Evolutionary conservation across 352 stramenopile species (phyloP).

Genomic region (Pythium apleroticum): DNA sequence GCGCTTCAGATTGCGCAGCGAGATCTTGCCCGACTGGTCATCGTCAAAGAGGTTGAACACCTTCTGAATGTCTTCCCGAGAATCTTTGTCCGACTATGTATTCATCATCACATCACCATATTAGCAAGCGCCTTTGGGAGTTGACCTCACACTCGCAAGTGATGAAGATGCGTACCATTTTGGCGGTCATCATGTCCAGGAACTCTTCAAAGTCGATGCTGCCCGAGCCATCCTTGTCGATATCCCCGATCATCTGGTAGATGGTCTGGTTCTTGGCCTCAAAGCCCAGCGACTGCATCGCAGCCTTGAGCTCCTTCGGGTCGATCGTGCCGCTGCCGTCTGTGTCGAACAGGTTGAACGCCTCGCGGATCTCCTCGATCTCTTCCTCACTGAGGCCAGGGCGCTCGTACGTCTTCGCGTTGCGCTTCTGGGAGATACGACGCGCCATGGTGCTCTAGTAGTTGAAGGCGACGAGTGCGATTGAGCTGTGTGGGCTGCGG

Average conservation of each 20-base stretch:
- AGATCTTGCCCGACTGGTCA: constrained; percentile 97
- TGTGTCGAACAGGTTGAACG: constrained; percentile 97
- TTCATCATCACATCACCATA: constrained; percentile 2
- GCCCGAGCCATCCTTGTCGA: constrained; percentile 95
- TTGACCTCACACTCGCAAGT: no score
- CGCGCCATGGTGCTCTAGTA: constrained; percentile 40
- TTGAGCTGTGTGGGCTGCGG: not conserved
- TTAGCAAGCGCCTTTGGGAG: no score
- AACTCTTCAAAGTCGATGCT: constrained; percentile 98
- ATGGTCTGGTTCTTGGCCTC: constrained; percentile 98
- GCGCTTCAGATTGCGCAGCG: constrained; percentile 96
- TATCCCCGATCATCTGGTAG: constrained; percentile 97
- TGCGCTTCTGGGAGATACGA: constrained; percentile 79
- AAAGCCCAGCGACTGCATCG: constrained; percentile 96
- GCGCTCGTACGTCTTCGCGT: constrained; percentile 91
- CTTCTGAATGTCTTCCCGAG: constrained; percentile 94
- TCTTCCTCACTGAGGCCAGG: constrained; percentile 92
- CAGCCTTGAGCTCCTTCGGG: constrained; percentile 96
- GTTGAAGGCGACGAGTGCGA: not conserved
- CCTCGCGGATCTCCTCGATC: constrained; percentile 95
- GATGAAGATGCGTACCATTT: constrained; percentile 74
- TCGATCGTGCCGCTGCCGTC: constrained; percentile 97
- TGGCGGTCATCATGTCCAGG: constrained; percentile 96
- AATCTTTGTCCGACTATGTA: constrained; percentile 93
- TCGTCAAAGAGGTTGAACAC: constrained; percentile 98